Base-by-base conservation (phyloP, 2,329 filamentous ascomycete genomes). In the Claviceps lovelessii region DNA sequence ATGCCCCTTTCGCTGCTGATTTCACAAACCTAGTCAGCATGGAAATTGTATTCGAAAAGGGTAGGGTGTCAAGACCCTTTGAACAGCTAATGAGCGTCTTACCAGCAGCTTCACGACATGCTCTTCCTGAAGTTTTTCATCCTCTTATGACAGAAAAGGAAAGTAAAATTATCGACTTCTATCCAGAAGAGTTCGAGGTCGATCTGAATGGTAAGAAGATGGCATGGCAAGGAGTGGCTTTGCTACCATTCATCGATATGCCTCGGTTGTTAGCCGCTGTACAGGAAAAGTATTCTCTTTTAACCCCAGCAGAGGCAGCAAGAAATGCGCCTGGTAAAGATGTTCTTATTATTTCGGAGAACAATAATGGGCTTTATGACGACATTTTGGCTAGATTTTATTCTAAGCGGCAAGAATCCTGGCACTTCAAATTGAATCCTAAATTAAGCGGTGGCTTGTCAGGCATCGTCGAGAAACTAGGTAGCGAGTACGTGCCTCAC, bases 171-270 rank as follows among this genome's bases (percentile, higher is more conserved):
- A 88, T 95, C 60, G 91, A 98, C 67, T 98, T 98, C 68, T 98
- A 98, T 63, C 94, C 94, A 0, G 86, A 90, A 64, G 88, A 95
- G 29, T 98, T 98, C 62, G 83, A 86, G 17, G 80, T 97, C 53
- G 93, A 98, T 68, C 73, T 97, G 46, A 98, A 98, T 61, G 93
- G 93, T 54, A 97, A 97, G 74, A 98, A 97, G 67, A 94, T 96
- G 72, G 89, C 90, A 0, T 98, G 94, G 93, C 91, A 97, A 68
- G 93, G 93, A 59, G 86, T 98, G 53, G 90, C 89, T 3, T 75
- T 98, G 23, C 77, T 98, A 39, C 93, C 93, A 0, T 98, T 97
- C 68, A 98, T 98, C 63, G 90, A 98, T 63, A 93, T 95, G 76
- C 83, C 85, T 53, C 83, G 90, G 53, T 74, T 98, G 19, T 75